Conservation (phyloP, 345 rosid genomes). For the Citrus maxima region DNA sequence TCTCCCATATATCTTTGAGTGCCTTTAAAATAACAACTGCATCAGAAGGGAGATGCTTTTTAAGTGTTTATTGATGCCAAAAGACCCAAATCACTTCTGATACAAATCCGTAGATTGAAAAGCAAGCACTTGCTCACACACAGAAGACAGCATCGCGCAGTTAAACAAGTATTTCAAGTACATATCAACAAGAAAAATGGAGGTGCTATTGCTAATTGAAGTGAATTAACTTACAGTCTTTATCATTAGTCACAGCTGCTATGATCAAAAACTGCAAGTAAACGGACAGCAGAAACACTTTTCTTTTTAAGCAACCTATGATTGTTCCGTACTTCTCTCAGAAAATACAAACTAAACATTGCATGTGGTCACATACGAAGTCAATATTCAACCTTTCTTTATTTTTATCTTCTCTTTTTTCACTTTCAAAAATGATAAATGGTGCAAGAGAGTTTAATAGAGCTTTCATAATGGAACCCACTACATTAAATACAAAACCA, state of each 20-base stretch:
- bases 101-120: background rate
- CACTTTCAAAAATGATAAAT: too few species aligned
- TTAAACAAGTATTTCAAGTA: background rate
- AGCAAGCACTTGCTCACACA: background rate
- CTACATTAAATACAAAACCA: background rate
- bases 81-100: background rate
- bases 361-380: too few species aligned
- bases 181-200: background rate
- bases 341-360: too few species aligned
- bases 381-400: too few species aligned
- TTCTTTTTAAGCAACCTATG: background rate
- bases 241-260: background rate
- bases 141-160: background rate
- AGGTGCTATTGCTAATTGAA: background rate
- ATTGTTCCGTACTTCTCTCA: too few species aligned
- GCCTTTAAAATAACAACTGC: conserved; percentile 35
- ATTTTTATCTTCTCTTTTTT: too few species aligned
- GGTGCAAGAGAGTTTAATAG: background rate
- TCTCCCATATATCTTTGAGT: conserved; percentile 30
- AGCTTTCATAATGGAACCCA: background rate
- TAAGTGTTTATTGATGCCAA: background rate
- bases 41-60: background rate
- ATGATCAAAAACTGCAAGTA: conserved; percentile 1
- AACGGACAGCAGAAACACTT: background rate
- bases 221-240: background rate